phyloP scores from a whole-genome alignment of 75 land plant species.

The Selaginella moellendorffii region DNA sequence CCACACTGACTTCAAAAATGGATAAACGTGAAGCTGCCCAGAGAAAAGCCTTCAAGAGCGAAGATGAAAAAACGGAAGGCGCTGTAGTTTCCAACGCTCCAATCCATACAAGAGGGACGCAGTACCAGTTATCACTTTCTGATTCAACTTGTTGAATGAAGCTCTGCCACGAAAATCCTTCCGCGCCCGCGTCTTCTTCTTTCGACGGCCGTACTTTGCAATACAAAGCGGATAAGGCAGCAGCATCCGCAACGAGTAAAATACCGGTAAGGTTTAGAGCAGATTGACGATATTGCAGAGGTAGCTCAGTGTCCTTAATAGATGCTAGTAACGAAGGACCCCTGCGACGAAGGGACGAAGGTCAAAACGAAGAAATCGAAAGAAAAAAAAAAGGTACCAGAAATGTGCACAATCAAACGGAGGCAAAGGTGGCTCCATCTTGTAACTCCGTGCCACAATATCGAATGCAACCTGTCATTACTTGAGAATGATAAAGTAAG shows the following conservation, averaged over 20 bases:
- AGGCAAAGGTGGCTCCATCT: conserved; percentile 83
- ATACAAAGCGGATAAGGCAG: conserved; percentile 41
- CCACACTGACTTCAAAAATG: conserved; percentile 51
- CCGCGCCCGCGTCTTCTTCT: neutral
- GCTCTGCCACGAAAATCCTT: neutral
- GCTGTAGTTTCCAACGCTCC: conserved; percentile 42
- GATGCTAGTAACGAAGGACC: conserved; percentile 67
- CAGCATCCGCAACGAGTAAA: conserved; percentile 72
- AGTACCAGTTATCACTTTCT: conserved; percentile 55
- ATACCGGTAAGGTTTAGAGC: conserved; percentile 73
- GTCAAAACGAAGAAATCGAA: conserved; percentile 13
- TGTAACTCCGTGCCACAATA: conserved; percentile 71
- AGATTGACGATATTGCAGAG: conserved; percentile 52
- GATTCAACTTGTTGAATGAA: conserved; percentile 8
- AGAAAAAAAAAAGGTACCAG: conserved; percentile 84
- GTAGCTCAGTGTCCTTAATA: conserved; percentile 56
- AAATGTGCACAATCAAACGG: conserved; percentile 93
- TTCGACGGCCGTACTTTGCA: neutral
- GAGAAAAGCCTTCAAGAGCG: conserved; percentile 66
- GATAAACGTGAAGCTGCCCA: conserved; percentile 65
- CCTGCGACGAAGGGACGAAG: conserved; percentile 61
- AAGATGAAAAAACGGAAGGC: conserved; percentile 36
- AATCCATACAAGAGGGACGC: conserved; percentile 78
- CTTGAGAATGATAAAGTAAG: neutral
- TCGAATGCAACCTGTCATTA: conserved; percentile 49